phyloP scores from a whole-genome alignment of 2,329 filamentous ascomycete genomes.

The Hypoxylon sp. region DNA sequence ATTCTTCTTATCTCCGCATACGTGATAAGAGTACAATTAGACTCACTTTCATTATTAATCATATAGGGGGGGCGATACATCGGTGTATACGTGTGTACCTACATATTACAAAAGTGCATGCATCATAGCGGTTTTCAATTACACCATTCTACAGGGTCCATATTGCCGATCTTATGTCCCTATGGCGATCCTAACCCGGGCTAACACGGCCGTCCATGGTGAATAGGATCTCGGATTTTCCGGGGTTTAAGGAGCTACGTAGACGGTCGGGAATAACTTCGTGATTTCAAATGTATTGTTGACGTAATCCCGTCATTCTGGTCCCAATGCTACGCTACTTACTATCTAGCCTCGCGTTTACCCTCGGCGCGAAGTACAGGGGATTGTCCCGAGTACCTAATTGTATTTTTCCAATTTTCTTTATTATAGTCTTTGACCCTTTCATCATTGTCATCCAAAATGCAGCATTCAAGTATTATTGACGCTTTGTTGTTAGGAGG shows the following conservation, averaged over 20 bases:
- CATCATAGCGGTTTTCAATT: conserved; percentile 21
- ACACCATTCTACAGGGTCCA: conserved; percentile 17
- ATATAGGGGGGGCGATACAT: background rate
- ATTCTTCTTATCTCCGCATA: conserved; percentile 13
- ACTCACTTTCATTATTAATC: conserved; percentile 5
- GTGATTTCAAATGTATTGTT: conserved; percentile 17
- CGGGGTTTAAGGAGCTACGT: conserved; percentile 11
- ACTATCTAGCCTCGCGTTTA: conserved; percentile 33
- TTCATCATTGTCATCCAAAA: conserved; percentile 2
- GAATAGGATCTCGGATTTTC: conserved; percentile 11
- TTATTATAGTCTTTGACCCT: conserved; percentile 26
- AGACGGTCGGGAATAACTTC: conserved; percentile 21
- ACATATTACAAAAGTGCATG: background rate
- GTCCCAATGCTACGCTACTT: conserved; percentile 29
- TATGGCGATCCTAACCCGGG: background rate
- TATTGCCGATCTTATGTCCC: conserved; percentile 16
- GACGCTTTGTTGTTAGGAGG: background rate
- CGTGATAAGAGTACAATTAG: background rate
- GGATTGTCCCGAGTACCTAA: background rate
- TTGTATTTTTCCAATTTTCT: conserved; percentile 11
- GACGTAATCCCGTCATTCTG: conserved; percentile 30
- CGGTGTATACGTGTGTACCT: background rate
- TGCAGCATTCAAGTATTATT: background rate
- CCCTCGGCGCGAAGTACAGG: conserved; percentile 31
- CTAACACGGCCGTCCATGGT: conserved; percentile 9